Evolutionary conservation across 2,329 filamentous ascomycete genomes (phyloP), one percentile per base, ranked within the genome.

Genomic region (Hypomyces perniciosus): DNA sequence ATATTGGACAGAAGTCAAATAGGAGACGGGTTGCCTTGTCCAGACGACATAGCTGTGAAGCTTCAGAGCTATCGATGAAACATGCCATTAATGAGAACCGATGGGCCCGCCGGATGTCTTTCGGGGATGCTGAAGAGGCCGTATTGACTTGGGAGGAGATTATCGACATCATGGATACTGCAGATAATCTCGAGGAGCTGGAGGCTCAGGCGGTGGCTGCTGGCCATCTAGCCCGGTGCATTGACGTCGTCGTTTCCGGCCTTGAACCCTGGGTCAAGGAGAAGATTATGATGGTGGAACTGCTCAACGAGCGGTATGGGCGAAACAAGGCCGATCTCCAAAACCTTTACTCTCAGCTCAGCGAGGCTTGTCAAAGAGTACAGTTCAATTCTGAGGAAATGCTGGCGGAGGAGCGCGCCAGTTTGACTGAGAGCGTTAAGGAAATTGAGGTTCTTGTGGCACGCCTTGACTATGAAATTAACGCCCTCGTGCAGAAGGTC

Each of bases 401-500:
- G 12, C 69, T 96, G 8, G 76, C 77, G 0, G 81, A 85, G 44
- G 87, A 95, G 68, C 80, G 84, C 38, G 76, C 77, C 26, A 76
- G 79, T 47, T 72, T 95, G 35, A 80, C 79, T 4, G 88, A 93
- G 62, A 78, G 79, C 12, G 74, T 90, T 54, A 86, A 86, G 65
- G 88, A 93, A 56, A 76, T 96, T 10, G 90, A 95, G 65, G 80
- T 86, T 26, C 73, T 95, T 37, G 83, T 86, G 3, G 89, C 90
- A 20, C 91, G 91, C 68, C 75, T 97, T 50, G 91, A 97, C 62
- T 97, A 97, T 67, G 92, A 96, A 72, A 85, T 96, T 54, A 81
- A 86, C 53, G 83, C 84, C 12, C 73, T 97, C n/a, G 77, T 83
- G 44, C 83, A 84, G 44, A 90, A 90, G 61, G 85, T 96, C 8